phyloP scores from a whole-genome alignment of 2,329 filamentous ascomycete species.

The Aureobasidium vineae region DNA sequence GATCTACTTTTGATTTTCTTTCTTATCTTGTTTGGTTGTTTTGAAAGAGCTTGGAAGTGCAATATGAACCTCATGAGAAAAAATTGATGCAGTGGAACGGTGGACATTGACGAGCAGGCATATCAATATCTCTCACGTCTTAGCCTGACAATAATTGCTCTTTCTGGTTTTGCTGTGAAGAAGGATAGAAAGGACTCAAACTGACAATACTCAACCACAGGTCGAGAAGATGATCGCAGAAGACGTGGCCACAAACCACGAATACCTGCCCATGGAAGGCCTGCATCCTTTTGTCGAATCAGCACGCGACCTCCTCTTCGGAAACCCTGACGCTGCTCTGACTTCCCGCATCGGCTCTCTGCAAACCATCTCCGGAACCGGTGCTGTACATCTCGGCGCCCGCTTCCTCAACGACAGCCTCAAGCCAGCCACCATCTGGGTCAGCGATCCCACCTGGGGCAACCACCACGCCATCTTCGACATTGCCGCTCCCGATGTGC shows the following conservation, averaged over 20 bases:
- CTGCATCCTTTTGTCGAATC: slow-evolving; percentile 62
- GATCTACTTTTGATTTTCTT: neutral
- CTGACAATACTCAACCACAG: slow-evolving; percentile 70
- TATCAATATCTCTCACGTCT: neutral
- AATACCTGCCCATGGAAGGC: slow-evolving; percentile 91
- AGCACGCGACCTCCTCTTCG: slow-evolving; percentile 36
- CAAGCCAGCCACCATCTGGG: slow-evolving; percentile 36
- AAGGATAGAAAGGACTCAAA: slow-evolving; percentile 53
- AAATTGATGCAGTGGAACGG: neutral
- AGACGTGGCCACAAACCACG: slow-evolving; percentile 53
- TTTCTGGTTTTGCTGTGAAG: too few relatives aligned
- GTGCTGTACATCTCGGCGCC: slow-evolving; percentile 83
- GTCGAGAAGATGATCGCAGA: slow-evolving; percentile 72
- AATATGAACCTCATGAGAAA: neutral
- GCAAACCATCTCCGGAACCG: slow-evolving; percentile 92
- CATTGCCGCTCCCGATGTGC: slow-evolving; percentile 31
- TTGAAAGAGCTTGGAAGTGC: neutral
- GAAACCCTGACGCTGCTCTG: slow-evolving; percentile 30
- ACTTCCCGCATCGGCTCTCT: slow-evolving; percentile 44
- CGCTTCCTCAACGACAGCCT: slow-evolving; percentile 90
- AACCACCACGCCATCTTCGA: slow-evolving; percentile 40
- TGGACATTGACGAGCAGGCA: neutral
- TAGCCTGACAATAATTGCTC: too few relatives aligned
- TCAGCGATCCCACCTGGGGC: slow-evolving; percentile 39
- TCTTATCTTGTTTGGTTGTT: neutral